A percentile compares a stretch with the other conserved stretches of the same genome.
These are phyloP conservation scores for Fusarium globosum DNA, from an alignment of 2,329 filamentous ascomycete genomes.

Conservation along the genomic window DNA sequence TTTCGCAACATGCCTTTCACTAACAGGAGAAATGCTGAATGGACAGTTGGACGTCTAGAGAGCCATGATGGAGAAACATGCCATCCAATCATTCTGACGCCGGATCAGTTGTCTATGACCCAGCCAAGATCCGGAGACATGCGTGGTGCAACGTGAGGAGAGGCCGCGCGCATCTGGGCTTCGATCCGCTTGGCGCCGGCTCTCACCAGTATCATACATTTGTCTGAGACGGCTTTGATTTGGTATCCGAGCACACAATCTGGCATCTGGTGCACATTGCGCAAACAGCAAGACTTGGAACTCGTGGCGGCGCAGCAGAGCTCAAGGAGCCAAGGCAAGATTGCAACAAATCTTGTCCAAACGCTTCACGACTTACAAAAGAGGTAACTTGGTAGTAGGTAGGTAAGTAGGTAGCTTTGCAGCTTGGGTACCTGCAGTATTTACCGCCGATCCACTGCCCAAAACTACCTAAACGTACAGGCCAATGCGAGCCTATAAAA, in stretches of 20 bases:
- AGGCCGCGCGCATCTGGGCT: slow-evolving; percentile 26
- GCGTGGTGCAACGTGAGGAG: slow-evolving; percentile 38
- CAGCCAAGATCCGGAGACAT: slow-evolving; percentile 39
- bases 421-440: slow-evolving; percentile 26
- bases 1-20: slow-evolving; percentile 20
- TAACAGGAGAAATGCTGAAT: slow-evolving; percentile 1
- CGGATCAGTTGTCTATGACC: slow-evolving; percentile 34
- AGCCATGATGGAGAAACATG: slow-evolving; percentile 2
- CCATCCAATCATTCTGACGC: slow-evolving; percentile 32
- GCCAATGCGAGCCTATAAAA: slow-evolving; percentile 5
- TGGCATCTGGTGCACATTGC: neutral
- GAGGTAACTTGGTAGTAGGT: neutral
- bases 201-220: slow-evolving; percentile 30
- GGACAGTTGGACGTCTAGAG: slow-evolving; percentile 14
- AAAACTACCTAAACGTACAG: neutral
- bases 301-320: slow-evolving; percentile 4
- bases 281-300: slow-evolving; percentile 5
- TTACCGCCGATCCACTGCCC: slow-evolving; percentile 19
- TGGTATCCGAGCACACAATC: slow-evolving; percentile 8
- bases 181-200: slow-evolving; percentile 30
- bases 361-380: slow-evolving; percentile 5
- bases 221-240: slow-evolving; percentile 19
- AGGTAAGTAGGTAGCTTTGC: neutral
- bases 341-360: slow-evolving; percentile 5
- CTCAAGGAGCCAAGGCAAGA: neutral